phyloP scores from a whole-genome alignment of 2,329 filamentous ascomycete genomes.

The Malbranchea cinnamomea region DNA sequence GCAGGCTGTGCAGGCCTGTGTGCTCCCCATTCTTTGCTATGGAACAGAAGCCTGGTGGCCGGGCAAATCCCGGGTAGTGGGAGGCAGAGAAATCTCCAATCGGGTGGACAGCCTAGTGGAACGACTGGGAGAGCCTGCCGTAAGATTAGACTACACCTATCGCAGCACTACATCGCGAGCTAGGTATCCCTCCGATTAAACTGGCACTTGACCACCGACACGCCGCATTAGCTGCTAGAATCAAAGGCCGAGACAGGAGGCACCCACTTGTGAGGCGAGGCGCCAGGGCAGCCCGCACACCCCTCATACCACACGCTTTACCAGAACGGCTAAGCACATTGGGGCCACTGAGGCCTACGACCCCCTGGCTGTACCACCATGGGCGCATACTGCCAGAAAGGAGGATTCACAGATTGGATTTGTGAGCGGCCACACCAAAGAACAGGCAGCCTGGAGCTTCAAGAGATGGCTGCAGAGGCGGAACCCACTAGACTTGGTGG shows the following conservation, averaged over 20 bases:
- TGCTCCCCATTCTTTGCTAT: conserved; percentile 4
- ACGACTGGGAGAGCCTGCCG: conserved; percentile 1
- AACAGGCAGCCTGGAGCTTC: background rate
- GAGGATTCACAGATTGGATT: background rate
- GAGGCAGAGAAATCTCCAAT: conserved; percentile 1
- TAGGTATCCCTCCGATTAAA: conserved; percentile 6
- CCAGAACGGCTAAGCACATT: background rate
- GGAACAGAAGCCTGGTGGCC: conserved; percentile 8
- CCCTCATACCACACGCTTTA: background rate
- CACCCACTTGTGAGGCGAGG: conserved; percentile 9
- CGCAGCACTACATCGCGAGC: conserved; percentile 6
- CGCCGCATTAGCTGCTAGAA: conserved; percentile 8
- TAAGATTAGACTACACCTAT: conserved; percentile 8
- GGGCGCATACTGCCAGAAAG: background rate
- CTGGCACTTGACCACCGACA: conserved; percentile 7
- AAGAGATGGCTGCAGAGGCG: background rate
- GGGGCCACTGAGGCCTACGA: background rate
- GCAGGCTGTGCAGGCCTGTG: conserved; percentile 2
- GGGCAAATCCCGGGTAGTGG: background rate
- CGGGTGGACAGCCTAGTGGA: background rate
- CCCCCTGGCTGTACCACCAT: conserved; percentile 1
- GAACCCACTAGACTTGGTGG: background rate
- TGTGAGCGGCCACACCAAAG: background rate
- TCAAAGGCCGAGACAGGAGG: conserved; percentile 9
- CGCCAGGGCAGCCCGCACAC: background rate